These are phyloP conservation scores for Filosporella fistucella DNA, from an alignment of 495 filamentous ascomycete genomes.

Conservation along the genomic window DNA sequence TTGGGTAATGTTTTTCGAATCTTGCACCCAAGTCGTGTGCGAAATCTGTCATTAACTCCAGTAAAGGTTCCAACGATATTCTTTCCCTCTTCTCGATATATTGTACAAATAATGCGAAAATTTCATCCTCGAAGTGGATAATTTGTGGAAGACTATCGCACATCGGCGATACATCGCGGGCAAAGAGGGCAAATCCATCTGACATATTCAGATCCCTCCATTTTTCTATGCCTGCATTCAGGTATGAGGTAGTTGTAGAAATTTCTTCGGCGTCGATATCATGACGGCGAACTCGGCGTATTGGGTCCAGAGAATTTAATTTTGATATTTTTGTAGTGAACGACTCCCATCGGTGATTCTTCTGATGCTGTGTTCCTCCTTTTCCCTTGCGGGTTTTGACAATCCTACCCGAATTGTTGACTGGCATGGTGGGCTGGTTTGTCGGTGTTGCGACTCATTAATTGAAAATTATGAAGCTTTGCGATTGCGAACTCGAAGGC, in stretches of 20 bases:
- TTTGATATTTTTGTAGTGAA: slow-evolving; percentile 93
- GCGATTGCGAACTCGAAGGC: too few species aligned
- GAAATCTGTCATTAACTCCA: slow-evolving; percentile 81
- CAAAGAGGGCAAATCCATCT: slow-evolving; percentile 69
- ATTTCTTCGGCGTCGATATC: slow-evolving; percentile 75
- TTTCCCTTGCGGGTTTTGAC: slow-evolving; percentile 61
- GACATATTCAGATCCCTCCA: slow-evolving; percentile 92
- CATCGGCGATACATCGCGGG: slow-evolving; percentile 63
- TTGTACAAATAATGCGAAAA: slow-evolving; percentile 71
- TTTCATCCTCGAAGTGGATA: slow-evolving; percentile 77
- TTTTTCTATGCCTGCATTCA: slow-evolving; percentile 73
- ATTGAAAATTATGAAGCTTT: too few species aligned
- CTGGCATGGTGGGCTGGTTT: slow-evolving; percentile 38
- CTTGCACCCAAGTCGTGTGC: slow-evolving; percentile 84
- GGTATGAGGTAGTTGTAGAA: slow-evolving; percentile 65
- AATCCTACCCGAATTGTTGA: slow-evolving; percentile 59
- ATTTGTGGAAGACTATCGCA: slow-evolving; percentile 90
- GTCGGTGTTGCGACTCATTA: too few species aligned
- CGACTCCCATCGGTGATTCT: slow-evolving; percentile 82
- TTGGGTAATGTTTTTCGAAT: slow-evolving; percentile 83
- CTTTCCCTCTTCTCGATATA: slow-evolving; percentile 74
- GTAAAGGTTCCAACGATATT: slow-evolving; percentile 74
- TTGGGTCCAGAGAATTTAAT: slow-evolving; percentile 79
- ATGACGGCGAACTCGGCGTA: slow-evolving; percentile 77
- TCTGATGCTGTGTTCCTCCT: slow-evolving; percentile 66